These are phyloP conservation scores for Fusarium sp. DNA, from an alignment of 2,329 filamentous ascomycete genomes.

Conservation along the genomic window DNA sequence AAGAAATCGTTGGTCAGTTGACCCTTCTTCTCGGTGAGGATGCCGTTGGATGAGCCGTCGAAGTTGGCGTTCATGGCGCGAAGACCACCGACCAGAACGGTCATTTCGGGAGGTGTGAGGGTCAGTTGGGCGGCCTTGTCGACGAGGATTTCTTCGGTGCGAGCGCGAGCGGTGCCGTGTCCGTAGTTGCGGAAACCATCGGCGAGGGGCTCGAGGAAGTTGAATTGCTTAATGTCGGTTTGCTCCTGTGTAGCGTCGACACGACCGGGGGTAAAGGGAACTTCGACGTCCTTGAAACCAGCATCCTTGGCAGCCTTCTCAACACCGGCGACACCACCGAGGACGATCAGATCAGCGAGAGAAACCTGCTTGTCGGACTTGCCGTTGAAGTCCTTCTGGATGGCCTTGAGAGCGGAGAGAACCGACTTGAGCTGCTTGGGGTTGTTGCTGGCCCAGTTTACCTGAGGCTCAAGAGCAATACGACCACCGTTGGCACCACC, in stretches of 20 bases:
- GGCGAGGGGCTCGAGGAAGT: slow-evolving; percentile 73
- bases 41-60: slow-evolving; percentile 73
- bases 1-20: slow-evolving; percentile 84
- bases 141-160: slow-evolving; percentile 75
- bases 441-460: slow-evolving; percentile 80
- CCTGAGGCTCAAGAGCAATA: slow-evolving; percentile 78
- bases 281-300: slow-evolving; percentile 59
- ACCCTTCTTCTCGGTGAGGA: slow-evolving; percentile 76
- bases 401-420: slow-evolving; percentile 67
- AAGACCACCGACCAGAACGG: slow-evolving; percentile 77
- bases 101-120: slow-evolving; percentile 76
- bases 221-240: slow-evolving; percentile 74
- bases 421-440: slow-evolving; percentile 72
- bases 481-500: slow-evolving; percentile 84
- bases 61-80: slow-evolving; percentile 77
- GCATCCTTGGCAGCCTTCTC: slow-evolving; percentile 73
- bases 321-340: slow-evolving; percentile 75
- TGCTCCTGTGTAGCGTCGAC: slow-evolving; percentile 77
- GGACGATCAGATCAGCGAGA: slow-evolving; percentile 81
- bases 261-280: slow-evolving; percentile 80
- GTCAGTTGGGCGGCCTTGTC: slow-evolving; percentile 78
- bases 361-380: slow-evolving; percentile 73
- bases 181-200: slow-evolving; percentile 87
- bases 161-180: slow-evolving; percentile 67
- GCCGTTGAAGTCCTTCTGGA: slow-evolving; percentile 75